Percentiles rank a stretch among this genome's conserved stretches.
Conservation (phyloP, 202 grass and related monocot genomes). For the Dendrocalamus latiflorus region DNA sequence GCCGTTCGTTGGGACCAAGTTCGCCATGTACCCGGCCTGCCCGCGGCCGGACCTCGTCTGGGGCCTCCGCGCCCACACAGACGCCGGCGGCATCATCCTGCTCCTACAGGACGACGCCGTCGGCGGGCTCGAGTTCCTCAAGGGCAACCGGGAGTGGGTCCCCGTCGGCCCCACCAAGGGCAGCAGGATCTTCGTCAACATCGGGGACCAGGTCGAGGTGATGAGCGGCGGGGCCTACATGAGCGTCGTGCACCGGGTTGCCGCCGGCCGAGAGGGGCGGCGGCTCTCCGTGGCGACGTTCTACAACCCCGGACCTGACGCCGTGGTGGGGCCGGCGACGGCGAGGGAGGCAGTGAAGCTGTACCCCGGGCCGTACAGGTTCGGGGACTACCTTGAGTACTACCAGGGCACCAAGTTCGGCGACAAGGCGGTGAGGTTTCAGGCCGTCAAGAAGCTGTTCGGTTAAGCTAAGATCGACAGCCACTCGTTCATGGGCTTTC, state of each 20-base stretch:
- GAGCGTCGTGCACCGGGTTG: conserved; percentile 74
- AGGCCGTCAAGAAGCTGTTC: conserved; percentile 50
- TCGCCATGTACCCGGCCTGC: conserved; percentile 83
- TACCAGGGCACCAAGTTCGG: conserved; percentile 78
- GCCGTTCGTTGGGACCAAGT: conserved; percentile 82
- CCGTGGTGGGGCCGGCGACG: conserved; percentile 39
- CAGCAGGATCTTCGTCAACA: conserved; percentile 65
- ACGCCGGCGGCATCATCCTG: conserved; percentile 88
- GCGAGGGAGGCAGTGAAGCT: neutral
- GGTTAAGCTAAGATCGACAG: neutral
- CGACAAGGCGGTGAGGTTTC: conserved; percentile 64
- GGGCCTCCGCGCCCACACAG: conserved; percentile 81
- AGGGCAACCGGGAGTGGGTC: conserved; percentile 40
- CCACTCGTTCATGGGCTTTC: neutral
- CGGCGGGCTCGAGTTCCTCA: conserved; percentile 75
- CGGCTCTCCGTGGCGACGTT: conserved; percentile 82
- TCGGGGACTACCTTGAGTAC: conserved; percentile 74
- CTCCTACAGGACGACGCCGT: conserved; percentile 83
- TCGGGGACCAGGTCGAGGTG: conserved; percentile 92
- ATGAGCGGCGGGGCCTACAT: conserved; percentile 68
- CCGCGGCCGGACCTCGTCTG: conserved; percentile 52
- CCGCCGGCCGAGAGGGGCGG: conserved; percentile 27
- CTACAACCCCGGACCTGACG: conserved; percentile 64
- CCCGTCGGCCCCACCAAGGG: conserved; percentile 41
- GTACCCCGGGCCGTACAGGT: conserved; percentile 70